A percentile compares a stretch with the other conserved stretches of the same genome.
phyloP scores from a whole-genome alignment of 768 basidiomycete genomes.

The Boletus sp. region DNA sequence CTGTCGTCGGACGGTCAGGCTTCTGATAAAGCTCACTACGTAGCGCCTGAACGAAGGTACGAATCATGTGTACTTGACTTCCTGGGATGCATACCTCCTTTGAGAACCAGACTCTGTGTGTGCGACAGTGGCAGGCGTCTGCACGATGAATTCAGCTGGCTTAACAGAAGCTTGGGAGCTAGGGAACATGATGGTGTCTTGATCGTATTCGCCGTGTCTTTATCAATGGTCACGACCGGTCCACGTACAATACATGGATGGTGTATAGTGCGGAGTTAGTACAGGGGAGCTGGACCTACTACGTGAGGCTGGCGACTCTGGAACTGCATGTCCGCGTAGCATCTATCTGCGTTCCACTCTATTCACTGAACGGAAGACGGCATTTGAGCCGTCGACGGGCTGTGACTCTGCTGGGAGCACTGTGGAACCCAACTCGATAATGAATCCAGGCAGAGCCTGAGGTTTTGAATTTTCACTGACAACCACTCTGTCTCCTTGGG shows the following conservation, averaged over 20 bases:
- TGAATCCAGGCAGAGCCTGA: no score
- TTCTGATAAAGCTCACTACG: background rate
- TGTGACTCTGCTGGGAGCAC: no score
- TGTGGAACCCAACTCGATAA: no score
- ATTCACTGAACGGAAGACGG: background rate
- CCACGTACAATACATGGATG: no score
- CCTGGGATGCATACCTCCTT: background rate
- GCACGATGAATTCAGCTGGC: background rate
- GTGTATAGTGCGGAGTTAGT: background rate
- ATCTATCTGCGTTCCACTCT: background rate
- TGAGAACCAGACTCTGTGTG: background rate
- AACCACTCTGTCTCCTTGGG: no score
- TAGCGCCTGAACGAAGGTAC: background rate
- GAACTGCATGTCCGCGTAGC: background rate
- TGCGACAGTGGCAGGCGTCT: background rate
- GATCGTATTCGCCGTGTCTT: background rate
- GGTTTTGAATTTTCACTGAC: no score
- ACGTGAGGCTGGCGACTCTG: background rate
- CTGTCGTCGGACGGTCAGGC: background rate
- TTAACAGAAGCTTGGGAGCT: background rate
- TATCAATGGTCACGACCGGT: background rate
- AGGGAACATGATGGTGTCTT: background rate
- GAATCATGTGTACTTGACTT: background rate
- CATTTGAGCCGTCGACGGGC: background rate
- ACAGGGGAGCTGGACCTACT: background rate